Conservation (phyloP, 805 yeast genomes). For the Cyberlindnera meyerae region DNA sequence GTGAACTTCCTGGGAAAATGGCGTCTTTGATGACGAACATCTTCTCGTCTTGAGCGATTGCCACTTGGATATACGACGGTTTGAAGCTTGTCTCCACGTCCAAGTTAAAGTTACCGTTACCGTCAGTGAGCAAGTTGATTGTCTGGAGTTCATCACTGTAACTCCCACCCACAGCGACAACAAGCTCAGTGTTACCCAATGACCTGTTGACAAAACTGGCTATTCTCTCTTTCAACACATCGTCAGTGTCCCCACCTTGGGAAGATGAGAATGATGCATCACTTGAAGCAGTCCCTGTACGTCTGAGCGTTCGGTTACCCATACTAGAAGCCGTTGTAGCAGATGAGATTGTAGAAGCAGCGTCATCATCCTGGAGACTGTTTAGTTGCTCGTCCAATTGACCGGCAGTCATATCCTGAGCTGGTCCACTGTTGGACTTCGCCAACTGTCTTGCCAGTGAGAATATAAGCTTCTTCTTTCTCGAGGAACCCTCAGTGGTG, state of each 20-base stretch:
- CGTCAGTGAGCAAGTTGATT: conserved; percentile 47
- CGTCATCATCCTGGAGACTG: conserved; percentile 21
- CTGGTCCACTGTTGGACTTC: conserved; percentile 29
- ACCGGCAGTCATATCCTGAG: conserved; percentile 25
- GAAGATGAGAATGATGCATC: conserved; percentile 5
- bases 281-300: conserved; percentile 12
- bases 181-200: conserved; percentile 51
- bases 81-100: conserved; percentile 49
- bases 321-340: conserved; percentile 2
- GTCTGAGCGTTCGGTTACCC: conserved; percentile 1
- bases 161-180: conserved; percentile 52
- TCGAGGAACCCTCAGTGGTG: conserved; percentile 62
- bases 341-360: conserved; percentile 22
- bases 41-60: conserved; percentile 42
- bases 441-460: conserved; percentile 67
- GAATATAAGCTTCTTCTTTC: conserved; percentile 66
- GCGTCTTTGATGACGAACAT: conserved; percentile 43
- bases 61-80: conserved; percentile 56
- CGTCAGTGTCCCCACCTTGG: conserved; percentile 34
- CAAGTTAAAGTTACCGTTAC: conserved; percentile 59
- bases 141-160: conserved; percentile 29
- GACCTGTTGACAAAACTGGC: conserved; percentile 66
- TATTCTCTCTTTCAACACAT: conserved; percentile 56
- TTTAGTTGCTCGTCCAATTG: conserved; percentile 36
- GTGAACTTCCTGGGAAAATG: conserved; percentile 38